phyloP scores from a whole-genome alignment of 768 basidiomycete species.

The Lactarius vividus region DNA sequence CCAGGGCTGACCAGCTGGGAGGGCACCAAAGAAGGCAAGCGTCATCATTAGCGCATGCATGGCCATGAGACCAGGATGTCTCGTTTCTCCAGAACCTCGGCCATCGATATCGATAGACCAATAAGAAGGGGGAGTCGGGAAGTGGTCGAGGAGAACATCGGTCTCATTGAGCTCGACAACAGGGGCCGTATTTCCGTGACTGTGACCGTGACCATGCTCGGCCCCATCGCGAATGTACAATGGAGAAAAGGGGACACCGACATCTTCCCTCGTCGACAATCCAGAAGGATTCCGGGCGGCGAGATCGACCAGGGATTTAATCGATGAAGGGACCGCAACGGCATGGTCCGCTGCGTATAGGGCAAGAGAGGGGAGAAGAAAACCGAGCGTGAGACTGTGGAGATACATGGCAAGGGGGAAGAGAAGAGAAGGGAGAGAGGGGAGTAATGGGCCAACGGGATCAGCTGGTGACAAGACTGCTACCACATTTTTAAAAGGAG shows the following conservation, averaged over 20 bases:
- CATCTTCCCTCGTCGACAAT: background rate
- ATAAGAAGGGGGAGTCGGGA: slow-evolving; percentile 76
- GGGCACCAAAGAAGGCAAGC: slow-evolving; percentile 76
- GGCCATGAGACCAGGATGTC: slow-evolving; percentile 68
- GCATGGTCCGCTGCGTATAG: slow-evolving; percentile 22
- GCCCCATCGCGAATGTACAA: slow-evolving; percentile 8
- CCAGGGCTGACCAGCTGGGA: slow-evolving; percentile 67
- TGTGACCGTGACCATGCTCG: slow-evolving; percentile 41
- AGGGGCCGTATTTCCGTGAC: slow-evolving; percentile 47
- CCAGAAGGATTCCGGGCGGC: slow-evolving; percentile 1
- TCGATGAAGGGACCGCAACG: slow-evolving; percentile 17
- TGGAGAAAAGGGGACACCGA: background rate
- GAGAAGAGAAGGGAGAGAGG: background rate
- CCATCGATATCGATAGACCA: slow-evolving; percentile 76
- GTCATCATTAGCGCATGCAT: slow-evolving; percentile 72
- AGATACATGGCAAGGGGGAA: slow-evolving; percentile 23
- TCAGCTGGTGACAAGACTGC: background rate
- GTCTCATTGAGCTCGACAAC: slow-evolving; percentile 74
- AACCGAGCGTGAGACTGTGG: slow-evolving; percentile 16
- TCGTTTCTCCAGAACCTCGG: slow-evolving; percentile 40
- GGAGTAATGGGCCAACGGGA: slow-evolving; percentile 1
- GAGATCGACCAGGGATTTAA: slow-evolving; percentile 30
- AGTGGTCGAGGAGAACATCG: slow-evolving; percentile 59
- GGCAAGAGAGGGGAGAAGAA: slow-evolving; percentile 26
- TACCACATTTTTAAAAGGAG: slow-evolving; percentile 6